Conservation (phyloP, 2,329 filamentous ascomycete genomes). For the Epichloe sp. region DNA sequence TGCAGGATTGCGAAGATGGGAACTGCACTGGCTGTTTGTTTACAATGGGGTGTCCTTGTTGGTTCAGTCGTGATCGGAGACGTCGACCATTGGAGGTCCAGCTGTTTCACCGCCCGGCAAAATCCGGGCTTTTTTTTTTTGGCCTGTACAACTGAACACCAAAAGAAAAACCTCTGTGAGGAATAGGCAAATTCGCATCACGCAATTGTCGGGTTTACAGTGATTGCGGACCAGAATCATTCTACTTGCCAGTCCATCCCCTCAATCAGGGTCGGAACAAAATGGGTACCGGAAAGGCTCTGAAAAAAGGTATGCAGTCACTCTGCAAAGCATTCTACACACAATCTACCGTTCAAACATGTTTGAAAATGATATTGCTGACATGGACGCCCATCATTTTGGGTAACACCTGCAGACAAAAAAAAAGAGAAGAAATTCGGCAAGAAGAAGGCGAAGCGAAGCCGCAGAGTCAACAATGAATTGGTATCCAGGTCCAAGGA, state of each 20-base stretch:
- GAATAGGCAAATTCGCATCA: background rate
- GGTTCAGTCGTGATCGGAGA: background rate
- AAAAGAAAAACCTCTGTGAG: background rate
- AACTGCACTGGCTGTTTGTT: too few species aligned
- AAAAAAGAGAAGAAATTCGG: background rate
- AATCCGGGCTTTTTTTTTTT: background rate
- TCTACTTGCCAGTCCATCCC: background rate
- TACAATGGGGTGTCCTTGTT: too few species aligned
- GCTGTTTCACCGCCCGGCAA: slow-evolving; percentile 6
- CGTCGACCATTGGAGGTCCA: background rate
- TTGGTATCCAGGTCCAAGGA: slow-evolving; percentile 13
- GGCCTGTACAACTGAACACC: background rate
- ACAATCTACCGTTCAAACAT: background rate
- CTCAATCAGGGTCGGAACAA: background rate
- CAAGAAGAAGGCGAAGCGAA: slow-evolving; percentile 1
- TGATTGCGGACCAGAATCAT: background rate
- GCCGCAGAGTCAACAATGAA: slow-evolving; percentile 19
- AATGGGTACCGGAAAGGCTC: background rate
- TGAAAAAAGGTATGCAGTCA: slow-evolving; percentile 1
- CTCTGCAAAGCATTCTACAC: background rate
- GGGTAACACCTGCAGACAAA: background rate
- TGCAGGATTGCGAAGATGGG: too few species aligned
- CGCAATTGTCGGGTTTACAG: too few species aligned
- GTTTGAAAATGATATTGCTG: background rate
- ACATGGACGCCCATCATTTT: too few species aligned